phyloP scores from a whole-genome alignment of 2,329 filamentous ascomycete species.

The Reticulascus tulasneorum region DNA sequence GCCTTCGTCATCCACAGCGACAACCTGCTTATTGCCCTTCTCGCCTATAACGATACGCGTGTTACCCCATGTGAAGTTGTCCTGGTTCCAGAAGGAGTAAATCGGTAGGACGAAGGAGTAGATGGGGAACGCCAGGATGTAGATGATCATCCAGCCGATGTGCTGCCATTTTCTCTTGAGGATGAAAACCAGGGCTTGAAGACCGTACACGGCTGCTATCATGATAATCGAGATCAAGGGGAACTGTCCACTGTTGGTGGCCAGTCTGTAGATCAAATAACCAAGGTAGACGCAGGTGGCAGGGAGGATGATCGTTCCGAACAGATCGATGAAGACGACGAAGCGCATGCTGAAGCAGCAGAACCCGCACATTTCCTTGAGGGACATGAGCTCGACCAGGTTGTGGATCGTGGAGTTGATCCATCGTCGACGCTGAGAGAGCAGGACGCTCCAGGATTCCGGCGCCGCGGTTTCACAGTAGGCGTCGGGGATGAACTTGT shows the following conservation, averaged over 20 bases:
- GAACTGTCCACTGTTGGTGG: constrained; percentile 67
- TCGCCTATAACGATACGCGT: constrained; percentile 96
- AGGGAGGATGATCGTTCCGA: constrained; percentile 87
- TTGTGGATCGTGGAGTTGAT: constrained; percentile 99
- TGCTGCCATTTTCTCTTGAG: constrained; percentile 98
- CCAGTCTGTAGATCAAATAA: constrained; percentile 80
- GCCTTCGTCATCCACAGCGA: constrained; percentile 77
- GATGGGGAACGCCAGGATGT: constrained; percentile 90
- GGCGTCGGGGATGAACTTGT: constrained; percentile 92
- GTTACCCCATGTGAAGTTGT: constrained; percentile 98
- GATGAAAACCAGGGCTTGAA: constrained; percentile 94
- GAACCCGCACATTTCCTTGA: constrained; percentile 96
- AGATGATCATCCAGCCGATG: constrained; percentile 99
- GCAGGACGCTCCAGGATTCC: constrained; percentile 86
- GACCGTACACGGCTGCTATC: constrained; percentile 86
- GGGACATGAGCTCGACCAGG: constrained; percentile 79
- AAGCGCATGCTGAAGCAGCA: constrained; percentile 99
- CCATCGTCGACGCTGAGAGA: constrained; percentile 98
- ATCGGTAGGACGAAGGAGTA: constrained; percentile 88
- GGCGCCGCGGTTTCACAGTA: constrained; percentile 92
- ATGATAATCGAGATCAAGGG: constrained; percentile 85
- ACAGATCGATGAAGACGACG: constrained; percentile 89
- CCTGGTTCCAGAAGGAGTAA: constrained; percentile 99
- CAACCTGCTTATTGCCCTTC: constrained; percentile 83
- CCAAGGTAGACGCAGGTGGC: constrained; percentile 82